Evolutionary conservation across 768 basidiomycete species (phyloP).

Genomic region (Tylopilus plumbeoviolaceoides): DNA sequence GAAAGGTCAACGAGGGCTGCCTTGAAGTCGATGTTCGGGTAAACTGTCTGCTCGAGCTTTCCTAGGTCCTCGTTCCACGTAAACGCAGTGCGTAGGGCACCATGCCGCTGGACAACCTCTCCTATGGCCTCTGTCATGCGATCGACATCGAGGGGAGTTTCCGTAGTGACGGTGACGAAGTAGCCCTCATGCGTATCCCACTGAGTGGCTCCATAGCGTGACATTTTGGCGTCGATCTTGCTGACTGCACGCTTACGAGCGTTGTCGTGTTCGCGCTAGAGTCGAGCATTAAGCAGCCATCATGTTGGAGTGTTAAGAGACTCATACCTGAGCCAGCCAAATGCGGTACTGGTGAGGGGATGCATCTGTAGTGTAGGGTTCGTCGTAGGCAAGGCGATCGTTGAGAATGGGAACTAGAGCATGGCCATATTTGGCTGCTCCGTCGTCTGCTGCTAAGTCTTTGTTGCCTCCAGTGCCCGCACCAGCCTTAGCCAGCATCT

Average conservation of each 20-base stretch:
- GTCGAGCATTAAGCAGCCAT: neutral
- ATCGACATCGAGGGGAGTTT: slow-evolving; percentile 26
- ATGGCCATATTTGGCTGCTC: slow-evolving; percentile 26
- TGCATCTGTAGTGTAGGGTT: slow-evolving; percentile 29
- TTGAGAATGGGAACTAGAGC: slow-evolving; percentile 28
- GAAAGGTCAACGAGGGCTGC: slow-evolving; percentile 25
- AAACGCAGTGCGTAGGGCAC: slow-evolving; percentile 27
- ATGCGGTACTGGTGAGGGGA: slow-evolving; percentile 28
- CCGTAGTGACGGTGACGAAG: slow-evolving; percentile 16
- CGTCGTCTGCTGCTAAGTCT: slow-evolving; percentile 15
- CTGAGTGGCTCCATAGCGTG: slow-evolving; percentile 31
- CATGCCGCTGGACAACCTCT: slow-evolving; percentile 28
- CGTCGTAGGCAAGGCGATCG: slow-evolving; percentile 30
- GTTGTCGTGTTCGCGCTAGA: slow-evolving; percentile 27
- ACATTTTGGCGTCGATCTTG: slow-evolving; percentile 30
- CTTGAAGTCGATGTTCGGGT: slow-evolving; percentile 25
- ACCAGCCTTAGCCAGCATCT: slow-evolving; percentile 20
- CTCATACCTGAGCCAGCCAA: slow-evolving; percentile 30
- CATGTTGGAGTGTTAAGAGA: neutral
- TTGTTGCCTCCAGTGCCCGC: slow-evolving; percentile 6
- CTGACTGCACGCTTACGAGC: slow-evolving; percentile 25
- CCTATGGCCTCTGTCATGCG: slow-evolving; percentile 24
- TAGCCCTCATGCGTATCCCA: slow-evolving; percentile 31
- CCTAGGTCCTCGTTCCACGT: slow-evolving; percentile 28
- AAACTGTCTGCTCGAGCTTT: slow-evolving; percentile 29